Percentiles rank a stretch among this genome's conserved stretches.
Conservation (phyloP, 2,329 filamentous ascomycete genomes). For the Paracorniculantispora psalliotae region DNA sequence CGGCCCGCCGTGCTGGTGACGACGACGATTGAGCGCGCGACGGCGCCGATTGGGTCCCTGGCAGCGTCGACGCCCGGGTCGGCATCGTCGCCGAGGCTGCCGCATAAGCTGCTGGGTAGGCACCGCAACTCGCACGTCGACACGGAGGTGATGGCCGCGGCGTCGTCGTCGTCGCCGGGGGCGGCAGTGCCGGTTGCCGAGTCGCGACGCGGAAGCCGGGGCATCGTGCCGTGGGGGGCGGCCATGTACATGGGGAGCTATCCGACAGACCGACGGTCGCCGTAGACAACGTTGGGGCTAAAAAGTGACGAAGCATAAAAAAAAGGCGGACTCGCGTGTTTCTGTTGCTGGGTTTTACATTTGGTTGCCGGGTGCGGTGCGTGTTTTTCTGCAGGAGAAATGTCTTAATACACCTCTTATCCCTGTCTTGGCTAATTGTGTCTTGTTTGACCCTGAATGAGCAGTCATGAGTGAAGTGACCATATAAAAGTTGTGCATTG, state of each 20-base stretch:
- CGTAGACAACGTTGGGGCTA: not conserved
- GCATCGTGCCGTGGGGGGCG: not conserved
- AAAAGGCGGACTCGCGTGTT: not conserved
- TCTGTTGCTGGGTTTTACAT: too few relatives aligned
- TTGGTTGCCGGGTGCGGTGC: too few relatives aligned
- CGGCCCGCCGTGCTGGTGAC: constrained; percentile 9
- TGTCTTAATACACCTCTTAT: too few relatives aligned
- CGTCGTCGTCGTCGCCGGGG: not conserved
- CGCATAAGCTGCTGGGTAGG: not conserved
- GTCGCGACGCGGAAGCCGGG: not conserved
- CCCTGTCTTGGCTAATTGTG: too few relatives aligned
- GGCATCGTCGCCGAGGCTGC: not conserved
- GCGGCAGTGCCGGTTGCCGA: too few relatives aligned
- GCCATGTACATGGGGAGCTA: not conserved
- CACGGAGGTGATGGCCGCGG: not conserved
- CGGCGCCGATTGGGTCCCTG: not conserved
- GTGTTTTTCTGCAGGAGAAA: too few relatives aligned
- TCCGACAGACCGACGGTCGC: not conserved
- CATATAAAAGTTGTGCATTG: too few relatives aligned
- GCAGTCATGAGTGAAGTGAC: too few relatives aligned
- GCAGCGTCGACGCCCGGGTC: too few relatives aligned
- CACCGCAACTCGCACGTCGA: constrained; percentile 1
- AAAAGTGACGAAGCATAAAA: not conserved
- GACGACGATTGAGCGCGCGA: constrained; percentile 12
- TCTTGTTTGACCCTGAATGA: too few relatives aligned